A percentile compares a stretch with the other conserved stretches of the same genome.
Conservation (phyloP, 805 yeast genomes). For the Wickerhamiella nectarea region DNA sequence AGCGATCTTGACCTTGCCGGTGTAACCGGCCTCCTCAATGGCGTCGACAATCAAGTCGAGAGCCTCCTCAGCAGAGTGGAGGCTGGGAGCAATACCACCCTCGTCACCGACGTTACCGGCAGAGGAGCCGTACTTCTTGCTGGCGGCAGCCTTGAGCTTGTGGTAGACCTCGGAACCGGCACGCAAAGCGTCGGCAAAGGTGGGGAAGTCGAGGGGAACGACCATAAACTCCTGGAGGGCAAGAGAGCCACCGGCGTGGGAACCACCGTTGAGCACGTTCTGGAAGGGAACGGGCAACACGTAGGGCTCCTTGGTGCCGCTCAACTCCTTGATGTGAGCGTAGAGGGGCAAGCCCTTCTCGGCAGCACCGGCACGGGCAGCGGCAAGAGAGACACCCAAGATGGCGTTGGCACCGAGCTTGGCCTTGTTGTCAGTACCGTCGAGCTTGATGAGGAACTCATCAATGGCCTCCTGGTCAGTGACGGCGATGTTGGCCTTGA, state of each 20-base stretch:
- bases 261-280: conserved; percentile 98
- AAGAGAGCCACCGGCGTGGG: conserved; percentile 98
- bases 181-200: conserved; percentile 92
- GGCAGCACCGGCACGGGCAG: conserved; percentile 97
- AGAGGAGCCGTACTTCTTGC: conserved; percentile 90
- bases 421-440: conserved; percentile 95
- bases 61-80: conserved; percentile 92
- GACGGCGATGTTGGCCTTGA: conserved; percentile 70
- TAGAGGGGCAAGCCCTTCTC: conserved; percentile 87
- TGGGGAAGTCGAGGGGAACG: conserved; percentile 82
- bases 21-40: conserved; percentile 89
- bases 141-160: conserved; percentile 81
- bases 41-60: conserved; percentile 84
- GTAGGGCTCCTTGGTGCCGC: conserved; percentile 67
- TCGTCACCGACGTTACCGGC: conserved; percentile 99
- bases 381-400: conserved; percentile 95
- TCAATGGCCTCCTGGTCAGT: conserved; percentile 78
- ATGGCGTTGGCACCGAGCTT: conserved; percentile 98
- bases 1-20: conserved; percentile 83
- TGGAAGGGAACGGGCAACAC: conserved; percentile 98
- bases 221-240: conserved; percentile 99
- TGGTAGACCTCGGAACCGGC: conserved; percentile 98
- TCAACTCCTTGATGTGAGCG: conserved; percentile 72
- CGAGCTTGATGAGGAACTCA: conserved; percentile 70
- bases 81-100: conserved; percentile 99